phyloP scores from a whole-genome alignment of 495 filamentous ascomycete species.

The Trichodelitschia bisporula region DNA sequence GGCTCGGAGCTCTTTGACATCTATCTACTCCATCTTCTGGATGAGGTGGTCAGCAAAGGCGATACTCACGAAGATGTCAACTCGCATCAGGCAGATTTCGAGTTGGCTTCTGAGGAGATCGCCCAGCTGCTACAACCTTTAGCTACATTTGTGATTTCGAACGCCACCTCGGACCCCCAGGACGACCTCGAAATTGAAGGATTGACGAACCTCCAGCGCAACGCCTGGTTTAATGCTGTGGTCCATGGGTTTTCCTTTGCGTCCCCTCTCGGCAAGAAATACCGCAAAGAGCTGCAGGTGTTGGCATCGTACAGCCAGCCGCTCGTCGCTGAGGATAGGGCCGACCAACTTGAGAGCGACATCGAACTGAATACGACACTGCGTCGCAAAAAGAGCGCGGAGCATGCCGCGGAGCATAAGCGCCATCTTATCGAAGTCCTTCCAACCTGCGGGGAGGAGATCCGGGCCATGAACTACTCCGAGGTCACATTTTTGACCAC shows the following conservation, averaged over 20 bases:
- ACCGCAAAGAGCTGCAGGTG: constrained; percentile 45
- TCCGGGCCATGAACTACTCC: constrained; percentile 57
- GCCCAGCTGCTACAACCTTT: constrained; percentile 60
- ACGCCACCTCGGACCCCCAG: constrained; percentile 28
- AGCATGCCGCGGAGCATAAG: constrained; percentile 60
- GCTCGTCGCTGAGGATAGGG: constrained; percentile 56
- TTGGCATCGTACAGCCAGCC: constrained; percentile 72
- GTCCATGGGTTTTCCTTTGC: constrained; percentile 70
- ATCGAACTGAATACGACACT: constrained; percentile 87
- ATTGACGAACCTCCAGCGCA: constrained; percentile 39
- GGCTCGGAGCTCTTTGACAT: constrained; percentile 49
- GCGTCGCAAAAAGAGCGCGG: constrained; percentile 51
- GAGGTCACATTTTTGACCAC: constrained; percentile 81
- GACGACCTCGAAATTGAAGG: constrained; percentile 19
- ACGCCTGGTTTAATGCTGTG: constrained; percentile 93
- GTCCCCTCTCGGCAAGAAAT: constrained; percentile 38
- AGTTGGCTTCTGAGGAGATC: constrained; percentile 65
- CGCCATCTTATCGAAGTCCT: constrained; percentile 43
- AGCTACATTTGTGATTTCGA: constrained; percentile 41
- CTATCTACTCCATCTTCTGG: constrained; percentile 62
- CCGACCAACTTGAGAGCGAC: constrained; percentile 77
- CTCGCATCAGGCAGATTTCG: constrained; percentile 42
- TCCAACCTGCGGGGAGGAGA: constrained; percentile 43
- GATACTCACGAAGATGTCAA: constrained; percentile 36
- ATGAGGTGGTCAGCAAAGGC: constrained; percentile 72